phyloP scores from a whole-genome alignment of 2,329 filamentous ascomycete species.

The Diaporthe velutina region DNA sequence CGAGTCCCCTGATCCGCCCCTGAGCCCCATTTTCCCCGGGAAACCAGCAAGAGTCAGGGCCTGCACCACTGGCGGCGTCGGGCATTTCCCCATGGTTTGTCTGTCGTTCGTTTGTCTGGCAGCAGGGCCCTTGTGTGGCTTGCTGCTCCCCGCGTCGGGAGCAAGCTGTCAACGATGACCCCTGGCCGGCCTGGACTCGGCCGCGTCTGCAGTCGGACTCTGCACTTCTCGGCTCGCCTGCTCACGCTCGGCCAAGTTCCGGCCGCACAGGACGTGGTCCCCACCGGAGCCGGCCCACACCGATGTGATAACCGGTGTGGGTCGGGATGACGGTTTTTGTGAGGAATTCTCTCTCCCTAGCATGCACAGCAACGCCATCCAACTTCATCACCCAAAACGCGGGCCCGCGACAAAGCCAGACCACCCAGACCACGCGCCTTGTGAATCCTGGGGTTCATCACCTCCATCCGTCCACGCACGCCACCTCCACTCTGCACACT shows the following conservation, averaged over 20 bases:
- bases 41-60: not conserved
- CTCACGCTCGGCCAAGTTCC: conserved; percentile 34
- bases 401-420: conserved; percentile 22
- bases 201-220: not conserved
- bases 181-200: conserved; percentile 19
- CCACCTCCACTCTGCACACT: conserved; percentile 3
- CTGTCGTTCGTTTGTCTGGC: not conserved
- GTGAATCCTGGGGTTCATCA: conserved; percentile 32
- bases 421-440: conserved; percentile 33
- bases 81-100: conserved; percentile 8
- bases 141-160: conserved; percentile 17
- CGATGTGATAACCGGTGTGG: conserved; percentile 37
- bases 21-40: conserved; percentile 27
- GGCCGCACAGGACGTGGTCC: not conserved
- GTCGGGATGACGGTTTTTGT: conserved; percentile 32
- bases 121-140: not conserved
- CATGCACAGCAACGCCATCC: conserved; percentile 16
- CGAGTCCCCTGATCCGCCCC: not conserved
- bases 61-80: not conserved
- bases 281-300: conserved; percentile 22
- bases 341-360: conserved; percentile 24
- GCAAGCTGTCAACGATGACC: conserved; percentile 1
- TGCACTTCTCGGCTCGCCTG: not conserved
- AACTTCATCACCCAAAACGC: conserved; percentile 10
- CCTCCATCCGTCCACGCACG: not conserved